phyloP scores from a whole-genome alignment of 257 asterid species.

The Solanum arcanum region DNA sequence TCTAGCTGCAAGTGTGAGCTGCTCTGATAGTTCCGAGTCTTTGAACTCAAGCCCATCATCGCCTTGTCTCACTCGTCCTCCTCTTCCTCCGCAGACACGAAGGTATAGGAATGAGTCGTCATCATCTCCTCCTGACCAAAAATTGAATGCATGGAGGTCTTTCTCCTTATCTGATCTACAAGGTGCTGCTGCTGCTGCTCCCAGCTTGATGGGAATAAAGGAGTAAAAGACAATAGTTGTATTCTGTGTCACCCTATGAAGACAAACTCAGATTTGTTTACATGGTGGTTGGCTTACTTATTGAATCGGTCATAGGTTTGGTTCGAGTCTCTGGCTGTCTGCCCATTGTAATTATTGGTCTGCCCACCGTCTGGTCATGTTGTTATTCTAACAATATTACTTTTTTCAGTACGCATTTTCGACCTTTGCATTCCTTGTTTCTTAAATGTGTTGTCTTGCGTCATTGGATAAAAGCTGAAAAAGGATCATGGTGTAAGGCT shows the following conservation, averaged over 20 bases:
- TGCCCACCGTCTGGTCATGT: background rate
- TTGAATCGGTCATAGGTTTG: background rate
- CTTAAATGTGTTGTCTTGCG: background rate
- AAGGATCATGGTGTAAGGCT: background rate
- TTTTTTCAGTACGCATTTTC: background rate
- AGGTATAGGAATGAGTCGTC: conserved; percentile 19
- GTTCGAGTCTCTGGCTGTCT: background rate
- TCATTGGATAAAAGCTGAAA: background rate
- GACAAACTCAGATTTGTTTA: conserved; percentile 26
- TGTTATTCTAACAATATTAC: background rate
- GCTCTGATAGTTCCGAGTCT: conserved; percentile 36
- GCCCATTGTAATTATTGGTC: background rate
- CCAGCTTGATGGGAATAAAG: conserved; percentile 22
- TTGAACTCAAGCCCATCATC: conserved; percentile 48
- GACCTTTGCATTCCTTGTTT: background rate
- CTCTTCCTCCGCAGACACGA: conserved; percentile 58
- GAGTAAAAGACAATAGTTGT: conserved; percentile 16
- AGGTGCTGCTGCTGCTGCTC: conserved; percentile 40
- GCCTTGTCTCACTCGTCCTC: conserved; percentile 48
- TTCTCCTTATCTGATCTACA: conserved; percentile 71
- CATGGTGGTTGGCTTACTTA: conserved; percentile 39
- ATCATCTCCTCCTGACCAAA: conserved; percentile 34
- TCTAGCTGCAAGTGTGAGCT: conserved; percentile 32
- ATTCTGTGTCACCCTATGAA: conserved; percentile 38
- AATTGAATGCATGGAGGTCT: conserved; percentile 50